Evolutionary conservation across 2,329 filamentous ascomycete species (phyloP), one percentile per base, ranked within the genome.

Genomic region (Fusarium liriodendri): DNA sequence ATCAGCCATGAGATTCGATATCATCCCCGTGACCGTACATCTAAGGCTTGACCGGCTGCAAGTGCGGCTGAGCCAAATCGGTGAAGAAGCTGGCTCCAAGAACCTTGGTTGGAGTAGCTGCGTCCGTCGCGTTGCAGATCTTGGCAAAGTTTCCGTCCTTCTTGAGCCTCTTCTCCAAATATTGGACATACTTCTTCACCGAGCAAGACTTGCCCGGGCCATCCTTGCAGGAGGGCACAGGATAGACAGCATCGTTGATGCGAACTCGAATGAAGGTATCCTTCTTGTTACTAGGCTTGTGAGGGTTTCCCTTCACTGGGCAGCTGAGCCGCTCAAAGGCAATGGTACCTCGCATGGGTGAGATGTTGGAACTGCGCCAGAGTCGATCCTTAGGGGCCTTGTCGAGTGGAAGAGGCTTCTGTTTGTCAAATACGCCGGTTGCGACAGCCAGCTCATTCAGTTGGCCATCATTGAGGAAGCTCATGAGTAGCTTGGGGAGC

Each of bases 391-490:
- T 80, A 14, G 87, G 83, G 33, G 88, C 87, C 33, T 81, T 79
- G 4, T 84, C 85, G 2, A 83, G 81, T 0, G 88, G 84, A 1
- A 93, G 84, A 3, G 83, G 78, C 4, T 80, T 75, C 74, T 92
- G 86, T 10, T 84, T 82, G 69, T 92, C 90, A 73, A 91, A 92
- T 1, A 92, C 86, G 1, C 91, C 91, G 18, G 88, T 86, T 7
- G 87, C 86, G 2, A 89, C 87, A 1, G 89, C 86, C 8, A 93
- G 82, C 80, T 93, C 87, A 58, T 87, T 90, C 45, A 93, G 85
- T 76, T 93, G 91, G 5, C 91, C 90, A 74, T 93, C 91, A 69
- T 93, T 92, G 40, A 90, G 82, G 78, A 93, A 93, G 1, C 85
- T 85, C 59, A 90, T 87, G 13, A 92, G 84, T 22, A 93, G 82